phyloP scores from a whole-genome alignment of 345 rosid genomes.

The Sisymbrium irio region DNA sequence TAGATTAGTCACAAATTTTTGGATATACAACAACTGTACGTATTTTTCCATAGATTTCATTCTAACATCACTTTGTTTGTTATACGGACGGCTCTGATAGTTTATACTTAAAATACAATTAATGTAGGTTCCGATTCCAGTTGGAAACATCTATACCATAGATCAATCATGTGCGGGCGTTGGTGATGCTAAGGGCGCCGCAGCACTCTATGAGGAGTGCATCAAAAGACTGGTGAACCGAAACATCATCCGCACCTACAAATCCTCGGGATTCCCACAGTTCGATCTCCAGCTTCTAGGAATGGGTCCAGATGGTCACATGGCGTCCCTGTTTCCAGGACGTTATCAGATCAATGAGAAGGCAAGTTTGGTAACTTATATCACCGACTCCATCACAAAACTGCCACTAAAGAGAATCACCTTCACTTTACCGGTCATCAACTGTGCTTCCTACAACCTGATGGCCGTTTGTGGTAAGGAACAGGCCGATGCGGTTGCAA shows the following conservation, averaged over 20 bases:
- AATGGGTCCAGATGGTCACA: slow-evolving; percentile 88
- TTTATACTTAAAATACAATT: not conserved
- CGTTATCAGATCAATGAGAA: slow-evolving; percentile 58
- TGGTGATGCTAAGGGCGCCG: slow-evolving; percentile 63
- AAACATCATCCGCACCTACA: slow-evolving; percentile 39
- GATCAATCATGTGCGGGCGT: slow-evolving; percentile 59
- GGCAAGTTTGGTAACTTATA: slow-evolving; percentile 63
- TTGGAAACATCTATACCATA: slow-evolving; percentile 60
- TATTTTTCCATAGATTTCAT: not conserved
- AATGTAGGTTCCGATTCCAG: slow-evolving; percentile 38
- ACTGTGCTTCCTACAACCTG: slow-evolving; percentile 63
- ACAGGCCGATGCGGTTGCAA: slow-evolving; percentile 54
- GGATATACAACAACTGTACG: not conserved
- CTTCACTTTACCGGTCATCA: slow-evolving; percentile 77
- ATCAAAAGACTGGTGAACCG: slow-evolving; percentile 46
- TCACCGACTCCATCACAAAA: slow-evolving; percentile 64
- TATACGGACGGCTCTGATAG: not conserved
- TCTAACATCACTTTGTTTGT: not conserved
- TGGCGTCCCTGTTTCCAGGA: slow-evolving; percentile 80
- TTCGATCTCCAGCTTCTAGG: slow-evolving; percentile 87
- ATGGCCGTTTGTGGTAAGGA: slow-evolving; percentile 62
- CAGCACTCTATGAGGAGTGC: slow-evolving; percentile 48
- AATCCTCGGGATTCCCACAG: slow-evolving; percentile 52
- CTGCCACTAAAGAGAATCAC: slow-evolving; percentile 82
- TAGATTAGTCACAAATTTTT: not conserved